phyloP scores from a whole-genome alignment of 441 rosid species.

The Kokia cookei region DNA sequence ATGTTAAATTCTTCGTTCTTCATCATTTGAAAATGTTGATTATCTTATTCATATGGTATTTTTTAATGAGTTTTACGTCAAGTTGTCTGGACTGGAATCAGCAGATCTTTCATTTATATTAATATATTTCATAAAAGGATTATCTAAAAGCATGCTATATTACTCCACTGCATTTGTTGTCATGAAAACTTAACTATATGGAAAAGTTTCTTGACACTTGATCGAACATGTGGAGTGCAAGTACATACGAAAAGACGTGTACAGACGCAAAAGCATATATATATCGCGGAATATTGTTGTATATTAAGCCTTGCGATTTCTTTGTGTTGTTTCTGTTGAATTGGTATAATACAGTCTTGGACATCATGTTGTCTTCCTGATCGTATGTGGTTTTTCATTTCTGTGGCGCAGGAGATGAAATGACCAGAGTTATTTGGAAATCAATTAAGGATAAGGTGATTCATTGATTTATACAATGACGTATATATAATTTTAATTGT shows the following conservation, averaged over 20 bases:
- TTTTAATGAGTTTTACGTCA: background rate
- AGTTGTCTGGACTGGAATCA: background rate
- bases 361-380: background rate
- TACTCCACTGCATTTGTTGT: background rate
- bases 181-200: background rate
- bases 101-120: background rate
- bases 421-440: conserved; percentile 86
- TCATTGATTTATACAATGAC: background rate
- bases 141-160: background rate
- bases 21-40: background rate
- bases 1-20: background rate
- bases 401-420: conserved; percentile 57
- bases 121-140: background rate
- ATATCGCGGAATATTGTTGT: background rate
- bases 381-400: background rate
- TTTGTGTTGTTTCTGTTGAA: background rate
- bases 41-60: background rate
- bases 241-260: background rate
- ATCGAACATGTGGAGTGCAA: background rate
- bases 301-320: background rate
- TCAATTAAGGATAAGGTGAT: conserved; percentile 79
- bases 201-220: background rate
- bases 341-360: background rate
- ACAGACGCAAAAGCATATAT: background rate
- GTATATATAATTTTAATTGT: background rate